Base-by-base conservation (phyloP, 768 basidiomycete genomes). In the Hygrocybe punicea region DNA sequence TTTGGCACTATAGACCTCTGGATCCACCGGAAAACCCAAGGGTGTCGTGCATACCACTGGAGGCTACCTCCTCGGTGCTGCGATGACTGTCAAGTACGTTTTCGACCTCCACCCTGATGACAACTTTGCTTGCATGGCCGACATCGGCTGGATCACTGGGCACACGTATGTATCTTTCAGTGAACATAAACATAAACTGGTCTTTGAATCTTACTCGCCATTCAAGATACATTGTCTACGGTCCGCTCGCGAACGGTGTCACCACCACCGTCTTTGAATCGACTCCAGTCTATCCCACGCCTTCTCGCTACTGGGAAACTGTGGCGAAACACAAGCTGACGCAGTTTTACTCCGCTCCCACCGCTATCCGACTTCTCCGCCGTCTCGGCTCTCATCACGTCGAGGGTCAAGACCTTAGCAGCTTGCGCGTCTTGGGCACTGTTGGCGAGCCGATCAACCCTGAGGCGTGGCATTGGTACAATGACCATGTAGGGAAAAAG, bases 401-500 rank as follows among this genome's bases (percentile, higher is more conserved):
- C 55, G 80, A 91, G 67, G 76, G 81, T 9, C 81, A 93, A 73
- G 93, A 97, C 69, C 81, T 99, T 48, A 84, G 80, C 65, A 82
- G 81, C 14, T 73, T 99, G 57, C 85, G 97, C 57, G 88, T 97
- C 6, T 77, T 99, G 37, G 96, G 97, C 21, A 87, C 81, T 58
- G 97, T 98, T 45, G 97, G 96, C 55, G 97, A 99, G 75, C 97
- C 97, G 1, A 98, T 99, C 78, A 98, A 98, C 73, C 94, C 95
- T 24, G 96, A 98, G 71, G 96, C 96, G 10, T 98, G 97, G 96
- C 84, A 95, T 65, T 98, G 96, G 96, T 97, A 95, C 75, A 93
- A 96, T 71, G 93, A 97, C 67, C 84, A 93, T 67, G 94, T 97
- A 53, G 97, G 96, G 9, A 81, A 83, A 66, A 79, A 73, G 62